phyloP scores from a whole-genome alignment of 2,329 filamentous ascomycete genomes.

The Beauveria asiatica region DNA sequence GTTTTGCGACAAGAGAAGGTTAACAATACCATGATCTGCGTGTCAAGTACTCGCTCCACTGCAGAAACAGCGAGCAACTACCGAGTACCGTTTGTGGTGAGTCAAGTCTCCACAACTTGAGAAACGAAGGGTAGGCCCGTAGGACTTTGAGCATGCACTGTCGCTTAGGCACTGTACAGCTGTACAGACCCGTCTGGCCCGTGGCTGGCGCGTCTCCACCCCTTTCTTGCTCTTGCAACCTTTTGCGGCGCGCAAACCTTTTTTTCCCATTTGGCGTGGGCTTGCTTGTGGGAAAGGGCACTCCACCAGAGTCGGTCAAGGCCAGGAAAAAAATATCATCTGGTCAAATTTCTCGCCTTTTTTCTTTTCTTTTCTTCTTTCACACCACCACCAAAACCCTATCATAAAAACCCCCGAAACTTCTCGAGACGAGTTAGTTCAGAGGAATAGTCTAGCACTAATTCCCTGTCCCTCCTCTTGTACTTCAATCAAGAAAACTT shows the following conservation, averaged over 20 bases:
- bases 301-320: constrained; percentile 17
- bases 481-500: constrained; percentile 42
- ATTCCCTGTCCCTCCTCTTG: constrained; percentile 52
- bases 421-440: constrained; percentile 37
- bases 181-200: background rate
- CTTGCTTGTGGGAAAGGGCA: constrained; percentile 10
- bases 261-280: constrained; percentile 2
- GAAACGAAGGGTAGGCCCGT: background rate
- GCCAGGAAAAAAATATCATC: constrained; percentile 25
- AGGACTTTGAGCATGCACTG: background rate
- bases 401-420: constrained; percentile 36
- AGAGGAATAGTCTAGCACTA: constrained; percentile 52
- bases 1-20: background rate
- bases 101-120: background rate
- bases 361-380: constrained; percentile 29
- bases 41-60: background rate
- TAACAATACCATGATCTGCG: background rate
- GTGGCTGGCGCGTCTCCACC: constrained; percentile 8
- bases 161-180: background rate
- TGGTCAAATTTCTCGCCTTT: constrained; percentile 28
- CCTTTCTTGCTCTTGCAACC: constrained; percentile 9
- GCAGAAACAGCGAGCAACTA: background rate
- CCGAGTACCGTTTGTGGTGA: background rate
- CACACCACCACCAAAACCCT: constrained; percentile 40
- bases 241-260: constrained; percentile 3